Conservation (phyloP, 2,329 filamentous ascomycete species). For the Diaporthe longicolla region DNA sequence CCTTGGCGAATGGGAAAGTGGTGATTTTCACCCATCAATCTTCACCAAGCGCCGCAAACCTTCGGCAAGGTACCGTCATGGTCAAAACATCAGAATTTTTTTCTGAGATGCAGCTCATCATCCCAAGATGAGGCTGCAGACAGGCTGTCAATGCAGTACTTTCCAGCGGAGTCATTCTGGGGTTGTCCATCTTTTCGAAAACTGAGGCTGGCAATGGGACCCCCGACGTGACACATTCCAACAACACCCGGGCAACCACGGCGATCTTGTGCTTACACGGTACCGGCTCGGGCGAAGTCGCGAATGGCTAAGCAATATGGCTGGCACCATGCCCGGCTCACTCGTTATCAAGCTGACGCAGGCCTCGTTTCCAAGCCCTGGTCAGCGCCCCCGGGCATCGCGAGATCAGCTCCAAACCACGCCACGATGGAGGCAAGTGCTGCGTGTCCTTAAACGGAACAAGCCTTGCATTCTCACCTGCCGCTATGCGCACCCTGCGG, state of each 20-base stretch:
- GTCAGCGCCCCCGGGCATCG: conserved; percentile 21
- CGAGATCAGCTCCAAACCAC: conserved; percentile 11
- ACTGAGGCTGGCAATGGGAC: conserved; percentile 16
- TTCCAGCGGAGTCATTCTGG: conserved; percentile 6
- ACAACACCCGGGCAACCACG: background rate
- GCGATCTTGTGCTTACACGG: background rate
- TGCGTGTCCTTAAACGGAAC: conserved; percentile 29
- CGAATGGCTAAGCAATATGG: conserved; percentile 10
- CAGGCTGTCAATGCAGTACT: conserved; percentile 3
- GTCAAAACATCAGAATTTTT: conserved; percentile 11
- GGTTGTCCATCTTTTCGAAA: background rate
- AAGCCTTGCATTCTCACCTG: conserved; percentile 11
- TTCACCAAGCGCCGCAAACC: conserved; percentile 14
- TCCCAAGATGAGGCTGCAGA: conserved; percentile 13
- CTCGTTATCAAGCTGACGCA: conserved; percentile 19
- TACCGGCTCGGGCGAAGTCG: conserved; percentile 1
- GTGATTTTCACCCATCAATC: conserved; percentile 21
- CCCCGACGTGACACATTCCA: background rate
- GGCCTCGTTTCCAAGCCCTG: conserved; percentile 16
- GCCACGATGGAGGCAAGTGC: conserved; percentile 24
- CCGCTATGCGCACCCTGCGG: conserved; percentile 18
- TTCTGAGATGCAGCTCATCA: background rate
- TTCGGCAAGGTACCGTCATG: conserved; percentile 24
- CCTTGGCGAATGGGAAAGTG: conserved; percentile 15
- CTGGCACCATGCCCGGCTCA: conserved; percentile 22